Base-by-base conservation (phyloP, 106 monocot species). In the Apostasia ramifera region DNA sequence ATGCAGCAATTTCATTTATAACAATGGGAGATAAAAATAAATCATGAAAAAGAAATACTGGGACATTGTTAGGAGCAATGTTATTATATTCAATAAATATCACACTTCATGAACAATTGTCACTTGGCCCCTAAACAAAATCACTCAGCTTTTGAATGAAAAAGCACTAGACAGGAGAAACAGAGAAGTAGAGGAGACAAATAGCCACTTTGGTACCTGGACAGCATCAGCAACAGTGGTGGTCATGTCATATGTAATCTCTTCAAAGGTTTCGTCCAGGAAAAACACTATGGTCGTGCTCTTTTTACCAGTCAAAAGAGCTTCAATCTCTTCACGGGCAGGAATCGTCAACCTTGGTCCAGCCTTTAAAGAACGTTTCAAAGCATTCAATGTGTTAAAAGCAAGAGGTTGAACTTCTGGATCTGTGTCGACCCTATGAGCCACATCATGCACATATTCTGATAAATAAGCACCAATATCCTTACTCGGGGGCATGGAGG, bases 221-320 rank as follows among this genome's bases (percentile, higher is more conserved):
- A 93, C 90, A 69, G 98, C 98, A 90, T 98, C 98, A 72, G 83
- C 79, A 59, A 98, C 98, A 1, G 98, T 98, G 44, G 98, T 93
- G 66, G 93, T 73, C 92, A 98, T 98, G 77, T 98, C 93, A 85
- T 90, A 98, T n/a, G 83, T 83, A 53, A 98, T 98, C 78, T 98
- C 98, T 81, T 98, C 98, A 75, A 98, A 98, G 45, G 98, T 98
- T 73, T 98, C 98, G 64, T 98, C 98, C 72, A 98, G 79, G 74
- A 98, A 98, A 77, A 98, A 93, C 40, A 98, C 93, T 74, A 98
- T 93, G 7, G 98, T 98, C n/a, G 98, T 98, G 39, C 93, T 85
- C 65, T 84, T 98, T 80, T 74, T 87, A 12, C 85, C 66, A 11
- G 87, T 83, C 59, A 98, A 74, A 74, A 87, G 81, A 77, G 89